phyloP scores from a whole-genome alignment of 1,139 yeast species.

The Scheffersomyces lignicola region DNA sequence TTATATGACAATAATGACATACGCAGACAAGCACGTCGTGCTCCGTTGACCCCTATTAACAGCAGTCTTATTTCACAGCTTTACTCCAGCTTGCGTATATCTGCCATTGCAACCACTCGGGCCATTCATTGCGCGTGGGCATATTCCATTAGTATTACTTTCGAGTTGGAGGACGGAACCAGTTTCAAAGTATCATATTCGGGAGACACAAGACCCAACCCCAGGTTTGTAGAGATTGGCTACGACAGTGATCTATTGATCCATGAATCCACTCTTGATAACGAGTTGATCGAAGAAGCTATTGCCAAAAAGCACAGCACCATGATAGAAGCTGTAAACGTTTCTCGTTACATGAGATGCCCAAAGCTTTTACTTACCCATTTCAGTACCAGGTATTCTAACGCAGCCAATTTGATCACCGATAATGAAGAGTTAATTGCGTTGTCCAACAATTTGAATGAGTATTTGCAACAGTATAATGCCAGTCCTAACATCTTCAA shows the following conservation, averaged over 20 bases:
- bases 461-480: conserved; percentile 25
- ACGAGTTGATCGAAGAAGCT: conserved; percentile 80
- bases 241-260: conserved; percentile 70
- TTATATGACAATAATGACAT: conserved; percentile 24
- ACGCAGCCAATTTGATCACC: conserved; percentile 48
- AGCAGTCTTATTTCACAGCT: conserved; percentile 18
- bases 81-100: conserved; percentile 27
- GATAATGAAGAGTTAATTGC: conserved; percentile 22
- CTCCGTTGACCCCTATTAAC: conserved; percentile 18
- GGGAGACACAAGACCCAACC: conserved; percentile 91
- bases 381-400: conserved; percentile 88
- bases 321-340: conserved; percentile 77
- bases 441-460: conserved; percentile 23
- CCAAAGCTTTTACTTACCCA: conserved; percentile 77
- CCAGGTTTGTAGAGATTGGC: conserved; percentile 62
- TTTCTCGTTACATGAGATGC: conserved; percentile 73
- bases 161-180: conserved; percentile 27
- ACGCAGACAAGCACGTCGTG: conserved; percentile 20
- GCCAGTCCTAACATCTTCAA: conserved; percentile 28
- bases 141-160: conserved; percentile 66
- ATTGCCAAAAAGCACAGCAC: conserved; percentile 85
- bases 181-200: conserved; percentile 79
- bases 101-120: conserved; percentile 55
- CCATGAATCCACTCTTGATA: conserved; percentile 92
- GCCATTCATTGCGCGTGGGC: conserved; percentile 88